A percentile compares a stretch with the other conserved stretches of the same genome.
phyloP scores from a whole-genome alignment of 108 stramenopile genomes.

The Epithemia pelagica region DNA sequence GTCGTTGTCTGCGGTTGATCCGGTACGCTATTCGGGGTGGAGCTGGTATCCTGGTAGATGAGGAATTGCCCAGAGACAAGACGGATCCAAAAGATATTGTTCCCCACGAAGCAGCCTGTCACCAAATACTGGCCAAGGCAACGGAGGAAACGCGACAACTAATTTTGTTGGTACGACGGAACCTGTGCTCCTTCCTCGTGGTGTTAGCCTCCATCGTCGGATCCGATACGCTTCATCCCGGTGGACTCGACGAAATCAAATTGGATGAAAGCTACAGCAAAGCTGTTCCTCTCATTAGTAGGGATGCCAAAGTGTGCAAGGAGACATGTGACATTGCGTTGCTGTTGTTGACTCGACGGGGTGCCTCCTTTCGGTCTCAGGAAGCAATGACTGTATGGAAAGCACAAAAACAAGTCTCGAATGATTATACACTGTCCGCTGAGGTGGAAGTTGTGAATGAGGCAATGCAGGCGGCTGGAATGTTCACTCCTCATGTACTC shows the following conservation, averaged over 20 bases:
- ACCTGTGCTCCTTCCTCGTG: constrained; percentile 40
- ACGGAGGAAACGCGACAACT: constrained; percentile 30
- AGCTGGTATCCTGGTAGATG: constrained; percentile 55
- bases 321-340: constrained; percentile 62
- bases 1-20: constrained; percentile 51
- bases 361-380: constrained; percentile 54
- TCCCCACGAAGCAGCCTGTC: constrained; percentile 63
- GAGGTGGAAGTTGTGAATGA: constrained; percentile 48
- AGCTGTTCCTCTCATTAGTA: constrained; percentile 29
- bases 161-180: constrained; percentile 38
- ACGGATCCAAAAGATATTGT: constrained; percentile 15
- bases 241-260: constrained; percentile 14
- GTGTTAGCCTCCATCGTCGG: constrained; percentile 56
- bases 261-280: constrained; percentile 19
- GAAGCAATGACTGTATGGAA: constrained; percentile 70
- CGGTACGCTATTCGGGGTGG: constrained; percentile 76
- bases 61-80: not conserved
- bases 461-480: constrained; percentile 34
- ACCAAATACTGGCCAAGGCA: constrained; percentile 31
- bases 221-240: constrained; percentile 41
- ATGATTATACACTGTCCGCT: constrained; percentile 56
- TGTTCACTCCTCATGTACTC: constrained; percentile 25
- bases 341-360: constrained; percentile 60
- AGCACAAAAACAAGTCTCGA: constrained; percentile 69
- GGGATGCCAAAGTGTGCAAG: constrained; percentile 76